Evolutionary conservation across 257 asterid genomes (phyloP).

Genomic region (Salvia rosmarinus): DNA sequence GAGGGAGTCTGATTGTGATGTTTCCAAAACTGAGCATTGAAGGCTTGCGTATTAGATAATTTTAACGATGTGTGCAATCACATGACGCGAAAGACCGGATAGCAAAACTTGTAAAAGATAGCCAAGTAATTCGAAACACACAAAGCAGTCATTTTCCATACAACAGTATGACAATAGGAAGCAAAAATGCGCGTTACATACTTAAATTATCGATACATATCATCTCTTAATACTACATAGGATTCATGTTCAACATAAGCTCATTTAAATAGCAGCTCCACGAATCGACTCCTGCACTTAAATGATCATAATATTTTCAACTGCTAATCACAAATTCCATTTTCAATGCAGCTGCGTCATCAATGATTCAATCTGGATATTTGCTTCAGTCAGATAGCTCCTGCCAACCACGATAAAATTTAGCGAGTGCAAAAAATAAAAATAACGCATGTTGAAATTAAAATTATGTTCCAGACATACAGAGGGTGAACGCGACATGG

Average conservation of each 20-base stretch:
- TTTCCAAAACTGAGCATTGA: too few relatives aligned
- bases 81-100: too few relatives aligned
- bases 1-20: too few relatives aligned
- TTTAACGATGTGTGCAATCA: too few relatives aligned
- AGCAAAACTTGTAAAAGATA: neutral
- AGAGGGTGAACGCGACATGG: slow-evolving; percentile 43
- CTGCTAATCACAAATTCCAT: neutral
- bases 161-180: neutral
- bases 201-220: neutral
- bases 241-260: neutral
- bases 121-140: neutral
- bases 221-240: neutral
- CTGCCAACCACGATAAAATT: slow-evolving; percentile 34
- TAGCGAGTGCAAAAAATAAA: neutral
- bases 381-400: slow-evolving; percentile 45
- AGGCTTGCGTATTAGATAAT: too few relatives aligned
- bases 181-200: neutral
- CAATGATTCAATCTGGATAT: slow-evolving; percentile 7
- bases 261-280: neutral
- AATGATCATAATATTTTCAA: neutral
- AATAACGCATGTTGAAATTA: too few relatives aligned
- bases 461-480: slow-evolving; percentile 29
- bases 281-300: neutral
- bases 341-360: slow-evolving; percentile 10
- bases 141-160: neutral